A percentile compares a stretch with the other conserved stretches of the same genome.
These are phyloP conservation scores for Gloeophyllum trabeum DNA, from an alignment of 768 basidiomycete species.

Conservation along the genomic window DNA sequence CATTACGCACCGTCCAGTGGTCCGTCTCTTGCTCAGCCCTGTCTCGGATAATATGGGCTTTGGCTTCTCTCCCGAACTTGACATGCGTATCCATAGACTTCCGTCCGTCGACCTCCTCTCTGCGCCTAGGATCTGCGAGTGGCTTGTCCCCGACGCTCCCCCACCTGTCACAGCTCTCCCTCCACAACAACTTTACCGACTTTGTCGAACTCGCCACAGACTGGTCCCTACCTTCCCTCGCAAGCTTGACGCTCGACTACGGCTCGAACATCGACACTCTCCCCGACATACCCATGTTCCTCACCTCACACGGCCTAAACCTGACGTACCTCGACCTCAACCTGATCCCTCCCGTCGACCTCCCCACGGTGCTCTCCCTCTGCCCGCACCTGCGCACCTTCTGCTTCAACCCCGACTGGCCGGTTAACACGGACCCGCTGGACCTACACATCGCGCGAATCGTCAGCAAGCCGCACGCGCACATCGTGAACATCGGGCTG, in stretches of 20 bases:
- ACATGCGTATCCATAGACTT: conserved; percentile 48
- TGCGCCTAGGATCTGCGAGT: conserved; percentile 47
- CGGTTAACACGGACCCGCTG: conserved; percentile 20
- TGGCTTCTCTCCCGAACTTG: conserved; percentile 48
- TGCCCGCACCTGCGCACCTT: conserved; percentile 55
- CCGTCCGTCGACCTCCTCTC: conserved; percentile 25
- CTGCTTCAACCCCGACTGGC: conserved; percentile 72
- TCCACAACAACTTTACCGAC: conserved; percentile 49
- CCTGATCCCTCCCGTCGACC: conserved; percentile 42
- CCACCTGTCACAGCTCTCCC: conserved; percentile 48
- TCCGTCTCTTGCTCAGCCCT: conserved; percentile 42
- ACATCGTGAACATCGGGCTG: conserved; percentile 51
- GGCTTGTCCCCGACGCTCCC: conserved; percentile 43
- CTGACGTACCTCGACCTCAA: conserved; percentile 60
- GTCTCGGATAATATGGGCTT: conserved; percentile 62
- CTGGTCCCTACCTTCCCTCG: conserved; percentile 56
- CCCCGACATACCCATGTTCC: conserved; percentile 51
- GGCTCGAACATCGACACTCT: conserved; percentile 31
- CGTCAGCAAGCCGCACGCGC: conserved; percentile 38
- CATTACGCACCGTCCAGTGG: conserved; percentile 52
- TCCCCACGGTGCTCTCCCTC: conserved; percentile 46
- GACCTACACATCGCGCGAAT: conserved; percentile 9
- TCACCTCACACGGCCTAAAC: conserved; percentile 40
- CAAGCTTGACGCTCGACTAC: conserved; percentile 45
- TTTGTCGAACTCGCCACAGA: conserved; percentile 59